Evolutionary conservation across 2,329 filamentous ascomycete genomes (phyloP), one percentile per base, ranked within the genome.

Genomic region (Claviceps sp.): DNA sequence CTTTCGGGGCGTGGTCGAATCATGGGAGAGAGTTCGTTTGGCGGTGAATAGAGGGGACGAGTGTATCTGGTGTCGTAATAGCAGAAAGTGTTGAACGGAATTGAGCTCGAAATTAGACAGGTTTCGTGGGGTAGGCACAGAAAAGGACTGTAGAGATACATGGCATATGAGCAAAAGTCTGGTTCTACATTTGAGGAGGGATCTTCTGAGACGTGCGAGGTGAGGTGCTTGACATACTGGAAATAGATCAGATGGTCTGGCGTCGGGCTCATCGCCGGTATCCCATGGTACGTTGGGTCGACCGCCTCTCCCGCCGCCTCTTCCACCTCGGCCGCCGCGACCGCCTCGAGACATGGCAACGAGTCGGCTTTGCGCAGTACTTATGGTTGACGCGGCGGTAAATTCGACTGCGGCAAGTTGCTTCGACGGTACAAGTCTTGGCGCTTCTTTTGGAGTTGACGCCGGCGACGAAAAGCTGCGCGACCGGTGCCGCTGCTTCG

Each of bases 241-340:
- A 54, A 81, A 81, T 9, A 78, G 72, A 57, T 81, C 78, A n/a
- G 75, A 76, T 6, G 78, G 78, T 36, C 75, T 70, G 49, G 72
- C 72, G 61, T 79, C 76, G 8, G 76, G 73, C 56, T 80, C 78
- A 56, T 78, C 75, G 42, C 72, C 68, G 17, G 65, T 70, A 45
- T 73, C 72, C 73, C 77, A 80, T 0, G 77, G 72, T 51, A 78
- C 68, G 29, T 71, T 70, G 11, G 70, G 71, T 17, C 70, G 63
- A 46, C 73, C 70, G 45, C 72, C 69, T 46, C 67, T 69, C 49
- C 73, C 62, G n/a, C 68, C 67, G 46, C 73, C 73, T 50, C 74
- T 73, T 53, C 73, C 68, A 42, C 69, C 72, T 47, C 74, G 73
- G 49, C 77, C 71, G 38, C 74, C 72, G 56, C 77, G 73, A 62